Conservation (phyloP, 78 protist genomes). For the Chrysochromulina tobinii region DNA sequence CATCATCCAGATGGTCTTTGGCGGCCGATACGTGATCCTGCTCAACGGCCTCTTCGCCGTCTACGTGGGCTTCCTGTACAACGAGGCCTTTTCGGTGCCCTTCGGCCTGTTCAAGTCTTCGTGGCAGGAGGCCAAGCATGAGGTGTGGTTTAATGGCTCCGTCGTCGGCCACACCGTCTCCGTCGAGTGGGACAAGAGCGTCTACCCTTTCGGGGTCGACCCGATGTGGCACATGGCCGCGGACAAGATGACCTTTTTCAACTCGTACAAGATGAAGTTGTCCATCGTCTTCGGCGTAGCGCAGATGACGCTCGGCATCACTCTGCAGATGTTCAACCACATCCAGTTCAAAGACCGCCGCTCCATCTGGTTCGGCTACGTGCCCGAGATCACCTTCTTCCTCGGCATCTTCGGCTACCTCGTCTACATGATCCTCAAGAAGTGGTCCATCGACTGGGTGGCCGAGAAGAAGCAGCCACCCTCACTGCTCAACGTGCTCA, state of each 20-base stretch:
- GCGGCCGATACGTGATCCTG: constrained; percentile 96
- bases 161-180: no score
- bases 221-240: constrained; percentile 61
- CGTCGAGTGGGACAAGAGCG: not conserved
- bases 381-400: constrained; percentile 90
- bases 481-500: constrained; percentile 66
- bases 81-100: constrained; percentile 81
- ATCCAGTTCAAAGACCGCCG: constrained; percentile 48
- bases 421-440: constrained; percentile 71
- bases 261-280: constrained; percentile 99
- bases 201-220: constrained; percentile 89
- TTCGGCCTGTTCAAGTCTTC: not conserved
- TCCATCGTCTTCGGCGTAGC: constrained; percentile 95
- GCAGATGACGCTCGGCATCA: constrained; percentile 91
- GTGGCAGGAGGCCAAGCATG: not conserved
- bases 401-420: constrained; percentile 94
- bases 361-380: constrained; percentile 75
- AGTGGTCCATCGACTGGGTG: constrained; percentile 75
- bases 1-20: not conserved
- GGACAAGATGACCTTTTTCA: constrained; percentile 87
- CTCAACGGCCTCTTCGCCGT: constrained; percentile 89
- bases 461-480: constrained; percentile 44
- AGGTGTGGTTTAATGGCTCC: no score
- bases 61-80: constrained; percentile 96
- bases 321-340: constrained; percentile 72